Base-by-base conservation (phyloP, 2,329 filamentous ascomycete species). In the Aureobasidium sp. region DNA sequence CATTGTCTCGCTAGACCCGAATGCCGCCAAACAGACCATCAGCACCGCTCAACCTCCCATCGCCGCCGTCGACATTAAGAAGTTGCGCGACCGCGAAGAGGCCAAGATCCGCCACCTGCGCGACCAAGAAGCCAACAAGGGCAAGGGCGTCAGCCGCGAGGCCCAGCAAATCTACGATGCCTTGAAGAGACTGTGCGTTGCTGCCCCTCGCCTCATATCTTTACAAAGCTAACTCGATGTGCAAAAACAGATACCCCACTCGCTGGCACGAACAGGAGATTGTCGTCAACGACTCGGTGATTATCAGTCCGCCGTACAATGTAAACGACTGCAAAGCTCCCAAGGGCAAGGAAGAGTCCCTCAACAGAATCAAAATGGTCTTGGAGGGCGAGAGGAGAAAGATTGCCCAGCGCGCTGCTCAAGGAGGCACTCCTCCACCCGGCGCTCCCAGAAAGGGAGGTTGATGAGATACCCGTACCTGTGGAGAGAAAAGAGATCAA, bases 131-230 rank as follows among this genome's bases (percentile, higher is more conserved):
- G 76, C 78, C n/a, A 79, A 80, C 61, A 78, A 80, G 63, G 84
- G 84, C 61, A 85, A 83, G 71, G 84, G 83, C 11, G 84, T 87
- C 8, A 82, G 78, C 41, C 79, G 76, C 41, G 84, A 86, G 65
- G 84, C 81, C 29, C 85, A 87, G 72, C 84, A 85, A 60, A 75
- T 87, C 17, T 87, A 84, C 67, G 84, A 87, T 74, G 79, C 81
- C 12, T 78, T 87, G 60, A 80, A 79, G 64, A 79, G 82, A 67
- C 84, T 83, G 72, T 85, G 69, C 65, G 78, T 65, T 34, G 12
- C 42, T 44, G 2, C 31, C 36, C n/a, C 31, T 20, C 37, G 41
- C 15, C 17, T n/a, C 14, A 42, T 52, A 37, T 12, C 20, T 9
- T 7, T 45, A 45, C 5, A 27, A 31, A 31, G 25, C 44, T 47